Evolutionary conservation across 2,329 filamentous ascomycete genomes (phyloP).

Genomic region (Ambrosiella beaveri): DNA sequence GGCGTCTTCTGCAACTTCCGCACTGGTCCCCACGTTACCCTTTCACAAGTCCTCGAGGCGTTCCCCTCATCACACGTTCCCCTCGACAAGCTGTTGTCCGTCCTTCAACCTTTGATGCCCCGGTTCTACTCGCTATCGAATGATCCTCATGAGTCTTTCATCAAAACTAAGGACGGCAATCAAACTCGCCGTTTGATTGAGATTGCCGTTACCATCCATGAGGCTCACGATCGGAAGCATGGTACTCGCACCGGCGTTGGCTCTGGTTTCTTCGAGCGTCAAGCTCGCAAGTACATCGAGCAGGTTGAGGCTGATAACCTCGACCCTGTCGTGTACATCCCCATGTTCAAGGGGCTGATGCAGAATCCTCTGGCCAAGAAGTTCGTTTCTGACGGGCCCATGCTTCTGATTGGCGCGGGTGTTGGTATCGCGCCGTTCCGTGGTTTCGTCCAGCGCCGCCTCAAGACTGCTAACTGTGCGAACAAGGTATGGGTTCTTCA

Average conservation of each 20-base stretch:
- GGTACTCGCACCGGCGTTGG: constrained; percentile 67
- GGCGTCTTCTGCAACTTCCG: constrained; percentile 86
- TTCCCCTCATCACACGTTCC: constrained; percentile 87
- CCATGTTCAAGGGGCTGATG: constrained; percentile 98
- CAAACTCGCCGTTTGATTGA: constrained; percentile 70
- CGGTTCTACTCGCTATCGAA: constrained; percentile 97
- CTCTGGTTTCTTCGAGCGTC: constrained; percentile 81
- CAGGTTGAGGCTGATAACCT: constrained; percentile 44
- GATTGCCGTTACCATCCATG: constrained; percentile 91
- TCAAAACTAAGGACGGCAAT: constrained; percentile 35
- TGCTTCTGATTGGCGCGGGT: constrained; percentile 92
- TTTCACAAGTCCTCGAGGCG: constrained; percentile 72
- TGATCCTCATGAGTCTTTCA: constrained; percentile 66
- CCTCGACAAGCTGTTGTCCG: constrained; percentile 61
- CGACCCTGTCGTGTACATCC: constrained; percentile 42
- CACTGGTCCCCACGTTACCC: constrained; percentile 69
- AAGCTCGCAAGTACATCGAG: constrained; percentile 55
- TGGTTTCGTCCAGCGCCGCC: constrained; percentile 83
- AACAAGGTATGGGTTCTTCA: constrained; percentile 98
- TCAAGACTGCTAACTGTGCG: constrained; percentile 87
- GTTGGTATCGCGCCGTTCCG: constrained; percentile 96
- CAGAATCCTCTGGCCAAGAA: constrained; percentile 84
- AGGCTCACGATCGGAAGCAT: constrained; percentile 60
- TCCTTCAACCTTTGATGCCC: constrained; percentile 80
- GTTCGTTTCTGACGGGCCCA: constrained; percentile 85